Evolutionary conservation across 2,329 filamentous ascomycete genomes (phyloP), one percentile per base, ranked within the genome.

Genomic region (Aspergillus vadensis): DNA sequence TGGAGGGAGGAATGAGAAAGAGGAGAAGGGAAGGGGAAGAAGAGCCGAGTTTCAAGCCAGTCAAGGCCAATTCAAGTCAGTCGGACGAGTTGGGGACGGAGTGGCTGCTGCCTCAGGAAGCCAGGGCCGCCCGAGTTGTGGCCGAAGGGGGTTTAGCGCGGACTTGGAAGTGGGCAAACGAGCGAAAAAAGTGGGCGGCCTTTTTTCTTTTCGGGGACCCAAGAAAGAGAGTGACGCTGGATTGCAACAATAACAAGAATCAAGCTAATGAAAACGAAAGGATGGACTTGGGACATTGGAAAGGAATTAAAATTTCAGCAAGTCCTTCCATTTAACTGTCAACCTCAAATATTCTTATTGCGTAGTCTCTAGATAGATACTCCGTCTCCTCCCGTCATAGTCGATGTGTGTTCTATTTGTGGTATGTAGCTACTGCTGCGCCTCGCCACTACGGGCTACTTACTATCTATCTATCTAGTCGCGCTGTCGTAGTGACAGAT

Each of bases 61-160:
- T 36, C 32, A 36, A 36, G 32, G 32, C 12, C 32, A 36, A 12
- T 36, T 36, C 32, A 36, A 36, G 32, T 36, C 32, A 36, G 32
- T 36, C 32, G 32, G 32, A 15, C 32, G 23, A 48, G 56, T 48
- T 38, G 53, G 56, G 19, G 36, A 55, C 38, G 49, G 48, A 54
- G 59, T 57, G 55, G 39, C 48, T 48, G 43, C 23, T 56, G 62
- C 64, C 64, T 65, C 62, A 66, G 63, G 61, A 60, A 60, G 47
- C 10, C 25, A 55, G 53, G 53, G 30, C 53, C 53, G 39, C 23
- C 41, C 53, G 25, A 27, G 27, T 6, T n/a, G n/a, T 8, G 39
- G 10, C 25, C 53, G 41, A 55, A 44, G 23, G 15, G n/a, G n/a
- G 36, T 44, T 41, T 55, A 32, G 23, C 43, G 23, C 53, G 23